Conservation (phyloP, 1,284 basidiomycete species). For the Chalciporus piperatoides region DNA sequence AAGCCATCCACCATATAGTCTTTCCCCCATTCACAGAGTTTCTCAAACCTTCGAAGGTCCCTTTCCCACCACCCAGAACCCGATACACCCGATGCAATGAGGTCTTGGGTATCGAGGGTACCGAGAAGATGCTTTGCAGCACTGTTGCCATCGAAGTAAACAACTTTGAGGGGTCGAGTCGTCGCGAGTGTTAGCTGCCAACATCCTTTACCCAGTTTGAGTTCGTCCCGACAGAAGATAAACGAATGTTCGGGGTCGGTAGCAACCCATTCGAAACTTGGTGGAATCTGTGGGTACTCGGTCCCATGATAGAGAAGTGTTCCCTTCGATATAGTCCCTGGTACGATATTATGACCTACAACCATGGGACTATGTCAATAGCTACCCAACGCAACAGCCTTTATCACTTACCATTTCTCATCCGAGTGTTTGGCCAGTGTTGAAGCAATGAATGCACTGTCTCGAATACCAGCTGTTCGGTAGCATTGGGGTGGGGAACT, state of each 20-base stretch:
- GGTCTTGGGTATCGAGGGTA: conserved; percentile 42
- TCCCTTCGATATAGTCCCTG: conserved; percentile 38
- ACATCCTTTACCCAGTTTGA: conserved; percentile 21
- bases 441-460: conserved; percentile 41
- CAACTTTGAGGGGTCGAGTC: conserved; percentile 36
- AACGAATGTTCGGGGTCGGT: conserved; percentile 44
- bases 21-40: conserved; percentile 38
- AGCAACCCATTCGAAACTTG: conserved; percentile 39
- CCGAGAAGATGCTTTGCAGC: conserved; percentile 37
- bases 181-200: conserved; percentile 39
- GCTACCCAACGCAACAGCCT: neutral
- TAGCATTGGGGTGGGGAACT: conserved; percentile 30
- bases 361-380: too few species aligned
- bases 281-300: conserved; percentile 25
- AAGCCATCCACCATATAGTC: conserved; percentile 32
- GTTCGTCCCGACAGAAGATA: conserved; percentile 30
- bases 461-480: conserved; percentile 42
- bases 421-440: conserved; percentile 46
- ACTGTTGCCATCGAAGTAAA: conserved; percentile 46
- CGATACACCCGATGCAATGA: conserved; percentile 36
- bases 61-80: conserved; percentile 13
- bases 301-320: conserved; percentile 43
- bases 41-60: conserved; percentile 31
- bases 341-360: conserved; percentile 44
- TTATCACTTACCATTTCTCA: conserved; percentile 34